Evolutionary conservation across 495 filamentous ascomycete genomes (phyloP), one percentile per base, ranked within the genome.

Genomic region (Darksidea phi): DNA sequence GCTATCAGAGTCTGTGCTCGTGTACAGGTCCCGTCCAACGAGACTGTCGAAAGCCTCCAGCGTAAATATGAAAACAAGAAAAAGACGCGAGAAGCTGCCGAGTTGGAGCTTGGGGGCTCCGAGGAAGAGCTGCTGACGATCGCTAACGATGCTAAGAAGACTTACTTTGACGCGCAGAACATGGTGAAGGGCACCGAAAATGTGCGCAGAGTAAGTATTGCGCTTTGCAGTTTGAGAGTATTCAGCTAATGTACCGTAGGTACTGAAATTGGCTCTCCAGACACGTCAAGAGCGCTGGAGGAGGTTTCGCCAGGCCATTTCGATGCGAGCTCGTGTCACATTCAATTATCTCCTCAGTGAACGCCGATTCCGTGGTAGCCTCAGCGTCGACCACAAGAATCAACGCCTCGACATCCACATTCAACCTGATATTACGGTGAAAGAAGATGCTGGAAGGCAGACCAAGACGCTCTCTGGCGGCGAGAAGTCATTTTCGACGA

Each of bases 401-500:
- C 89, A 89, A 64, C 75, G 79, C 23, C 78, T 97, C 28, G 88
- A 94, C 62, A 78, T 99, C 34, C 80, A 88, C 54, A 81, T 88
- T 51, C 82, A 88, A 67, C 95, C 89, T 34, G 95, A 96, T 72
- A 86, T 85, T 71, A 91, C 85, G 11, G 77, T 73, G 48, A 83
- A 80, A 64, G 78, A 75, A 57, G 83, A 79, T 48, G 76, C 78
- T 28, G 93, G 87, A 20, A 83, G 93, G 32, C 86, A 86, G 63
- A 90, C 94, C 45, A 95, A 89, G 75, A 96, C 93, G 3, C 78
- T 99, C 8, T 95, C 90, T 6, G 94, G 94, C 47, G 94, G 94
- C 38, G 94, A 99, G 74, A 97, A 97, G 71, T 96, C 91, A 0
- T 99, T 97, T 76, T 95, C 92, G 0, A 94, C 91, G 12, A 93